These are phyloP conservation scores for Coffea humblotiana DNA, from an alignment of 305 asterid species.

Conservation along the genomic window DNA sequence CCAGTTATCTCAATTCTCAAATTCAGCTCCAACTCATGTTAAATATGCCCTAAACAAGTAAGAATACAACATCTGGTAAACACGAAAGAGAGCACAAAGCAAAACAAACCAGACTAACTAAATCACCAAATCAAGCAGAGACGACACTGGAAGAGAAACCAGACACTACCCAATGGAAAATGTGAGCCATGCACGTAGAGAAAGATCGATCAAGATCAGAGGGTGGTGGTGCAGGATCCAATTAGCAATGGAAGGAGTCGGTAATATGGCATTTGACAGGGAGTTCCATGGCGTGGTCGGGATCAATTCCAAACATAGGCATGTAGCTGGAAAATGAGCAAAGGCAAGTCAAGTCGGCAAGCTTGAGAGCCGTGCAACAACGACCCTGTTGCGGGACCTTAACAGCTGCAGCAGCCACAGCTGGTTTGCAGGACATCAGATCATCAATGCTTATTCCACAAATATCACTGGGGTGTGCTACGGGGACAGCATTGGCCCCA, in stretches of 20 bases:
- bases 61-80: neutral
- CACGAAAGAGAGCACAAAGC: neutral
- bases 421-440: conserved; percentile 30
- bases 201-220: too few species aligned
- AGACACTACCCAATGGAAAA: too few species aligned
- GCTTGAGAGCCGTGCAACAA: conserved; percentile 27
- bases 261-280: conserved; percentile 22
- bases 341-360: conserved; percentile 30
- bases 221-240: neutral
- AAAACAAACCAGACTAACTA: too few species aligned
- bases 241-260: conserved; percentile 8
- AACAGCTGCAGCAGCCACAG: conserved; percentile 7
- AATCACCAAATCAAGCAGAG: too few species aligned
- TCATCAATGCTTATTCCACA: conserved; percentile 30
- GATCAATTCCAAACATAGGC: conserved; percentile 20
- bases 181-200: too few species aligned
- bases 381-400: conserved; percentile 7
- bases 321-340: conserved; percentile 22
- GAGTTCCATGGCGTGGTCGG: conserved; percentile 29
- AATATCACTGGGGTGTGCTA: neutral
- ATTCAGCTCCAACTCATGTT: neutral
- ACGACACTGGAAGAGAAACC: neutral
- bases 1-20: too few species aligned
- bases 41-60: neutral
- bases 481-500: neutral